Percentiles rank a stretch among this genome's conserved stretches.
Evolutionary conservation across 169 alveolate genomes (phyloP).

Genomic region (Eimeria praecox): DNA sequence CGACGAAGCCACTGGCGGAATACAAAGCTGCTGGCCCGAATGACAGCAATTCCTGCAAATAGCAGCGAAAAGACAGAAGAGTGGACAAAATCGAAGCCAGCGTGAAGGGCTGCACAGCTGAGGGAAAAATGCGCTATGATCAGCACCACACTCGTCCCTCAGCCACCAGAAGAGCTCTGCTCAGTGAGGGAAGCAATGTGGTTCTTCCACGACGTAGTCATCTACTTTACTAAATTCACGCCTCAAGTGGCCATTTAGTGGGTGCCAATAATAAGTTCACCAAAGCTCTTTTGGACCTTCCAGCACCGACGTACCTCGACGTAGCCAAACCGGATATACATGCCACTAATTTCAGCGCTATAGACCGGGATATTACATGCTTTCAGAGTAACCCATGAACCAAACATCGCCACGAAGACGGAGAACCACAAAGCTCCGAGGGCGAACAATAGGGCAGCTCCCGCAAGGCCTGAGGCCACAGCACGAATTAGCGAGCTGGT

Average conservation of each 20-base stretch:
- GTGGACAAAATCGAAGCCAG: not conserved
- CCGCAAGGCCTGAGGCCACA: conserved; percentile 51
- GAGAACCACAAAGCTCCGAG: conserved; percentile 65
- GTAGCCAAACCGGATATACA: conserved; percentile 68
- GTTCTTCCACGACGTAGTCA: not conserved
- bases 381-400: conserved; percentile 67
- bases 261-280: not conserved
- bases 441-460: conserved; percentile 73
- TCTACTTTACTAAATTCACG: not conserved
- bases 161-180: not conserved
- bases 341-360: conserved; percentile 67
- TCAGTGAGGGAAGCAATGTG: not conserved
- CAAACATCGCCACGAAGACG: conserved; percentile 59
- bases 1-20: conserved; percentile 60
- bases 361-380: conserved; percentile 61
- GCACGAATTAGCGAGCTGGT: not conserved
- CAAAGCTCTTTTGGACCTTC: not conserved
- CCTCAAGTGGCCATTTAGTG: not conserved
- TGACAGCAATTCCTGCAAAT: conserved; percentile 44
- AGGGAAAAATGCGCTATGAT: not conserved
- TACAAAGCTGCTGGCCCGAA: conserved; percentile 41
- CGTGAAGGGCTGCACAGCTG: not conserved
- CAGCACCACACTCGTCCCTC: not conserved
- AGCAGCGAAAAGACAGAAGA: not conserved
- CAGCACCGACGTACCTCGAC: conserved; percentile 20